These are phyloP conservation scores for Pestalotiopsis sp. DNA, from an alignment of 2,329 filamentous ascomycete species.

Conservation along the genomic window DNA sequence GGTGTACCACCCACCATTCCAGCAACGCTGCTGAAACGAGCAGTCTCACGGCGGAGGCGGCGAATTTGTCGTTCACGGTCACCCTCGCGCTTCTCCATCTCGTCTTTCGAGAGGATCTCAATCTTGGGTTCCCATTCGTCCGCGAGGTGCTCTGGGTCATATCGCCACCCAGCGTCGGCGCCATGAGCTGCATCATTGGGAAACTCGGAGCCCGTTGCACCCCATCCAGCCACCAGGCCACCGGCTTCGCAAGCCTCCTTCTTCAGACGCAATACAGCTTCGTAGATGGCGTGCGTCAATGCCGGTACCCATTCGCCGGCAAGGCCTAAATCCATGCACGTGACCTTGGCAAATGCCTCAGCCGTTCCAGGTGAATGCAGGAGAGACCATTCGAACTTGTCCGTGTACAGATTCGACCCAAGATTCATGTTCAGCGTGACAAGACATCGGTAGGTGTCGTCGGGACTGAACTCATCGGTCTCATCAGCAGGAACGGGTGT, in stretches of 20 bases:
- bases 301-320: slow-evolving; percentile 92
- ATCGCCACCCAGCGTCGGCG: slow-evolving; percentile 88
- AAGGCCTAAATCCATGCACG: slow-evolving; percentile 88
- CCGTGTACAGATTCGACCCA: slow-evolving; percentile 87
- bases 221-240: slow-evolving; percentile 76
- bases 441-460: slow-evolving; percentile 93
- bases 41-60: slow-evolving; percentile 85
- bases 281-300: slow-evolving; percentile 95
- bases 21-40: slow-evolving; percentile 84
- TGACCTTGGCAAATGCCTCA: slow-evolving; percentile 88
- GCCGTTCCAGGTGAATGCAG: slow-evolving; percentile 89
- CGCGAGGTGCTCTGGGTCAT: slow-evolving; percentile 87
- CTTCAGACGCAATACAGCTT: slow-evolving; percentile 87
- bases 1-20: slow-evolving; percentile 80
- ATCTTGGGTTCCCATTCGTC: slow-evolving; percentile 85
- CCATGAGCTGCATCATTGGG: slow-evolving; percentile 87
- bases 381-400: slow-evolving; percentile 98
- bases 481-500: slow-evolving; percentile 65
- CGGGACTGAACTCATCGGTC: slow-evolving; percentile 79
- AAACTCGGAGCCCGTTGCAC: slow-evolving; percentile 69
- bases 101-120: slow-evolving; percentile 84
- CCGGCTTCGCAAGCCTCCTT: slow-evolving; percentile 96
- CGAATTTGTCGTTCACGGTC: slow-evolving; percentile 91
- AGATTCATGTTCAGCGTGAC: slow-evolving; percentile 90
- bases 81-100: slow-evolving; percentile 95